Base-by-base conservation (phyloP, 495 filamentous ascomycete species). In the Bombardia bombarda region DNA sequence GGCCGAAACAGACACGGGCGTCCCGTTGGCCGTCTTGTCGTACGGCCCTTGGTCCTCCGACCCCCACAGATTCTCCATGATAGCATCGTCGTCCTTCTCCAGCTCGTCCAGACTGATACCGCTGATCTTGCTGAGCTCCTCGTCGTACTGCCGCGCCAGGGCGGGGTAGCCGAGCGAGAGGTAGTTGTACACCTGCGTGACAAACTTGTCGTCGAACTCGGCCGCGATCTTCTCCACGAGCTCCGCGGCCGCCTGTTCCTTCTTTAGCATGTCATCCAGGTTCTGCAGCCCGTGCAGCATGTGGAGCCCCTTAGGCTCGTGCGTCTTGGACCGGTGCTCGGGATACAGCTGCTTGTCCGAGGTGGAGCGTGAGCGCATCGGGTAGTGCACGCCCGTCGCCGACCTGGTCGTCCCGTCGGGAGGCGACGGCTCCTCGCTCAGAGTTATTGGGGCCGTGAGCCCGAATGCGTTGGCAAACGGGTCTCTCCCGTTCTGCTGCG, bases 111-210 rank as follows among this genome's bases (percentile, higher is more conserved):
- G 46, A 0, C 73, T 43, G 17, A 90, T 79, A 4, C 73, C 70
- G 23, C 83, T 84, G 37, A 95, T 89, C 57, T 79, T 82, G 56
- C 79, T 75, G 18, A 96, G 70, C 63, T 96, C 90, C 32, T 75
- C 65, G 59, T 96, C 90, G 55, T 83, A 96, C 40, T 75, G 75
- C 10, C 84, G 78, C 9, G 88, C 90, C 20, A 89, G 73, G 13
- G 84, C 79, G 7, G 89, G 87, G 58, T 93, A 96, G 3, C 90
- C 89, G 17, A 96, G 74, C 1, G 87, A 93, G 12, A 96, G 72
- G 63, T 96, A 96, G 57, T 96, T 95, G 69, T 90, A 96, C 14
- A 96, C 87, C 61, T 96, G 89, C 3, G 87, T 93, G 31, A 95
- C 78, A 63, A 95, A 90, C n/a, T 63, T 70, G 60, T 94, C 86